Evolutionary conservation across 148 eudicot species (phyloP).

Genomic region (Rhododendron ferrugineum): DNA sequence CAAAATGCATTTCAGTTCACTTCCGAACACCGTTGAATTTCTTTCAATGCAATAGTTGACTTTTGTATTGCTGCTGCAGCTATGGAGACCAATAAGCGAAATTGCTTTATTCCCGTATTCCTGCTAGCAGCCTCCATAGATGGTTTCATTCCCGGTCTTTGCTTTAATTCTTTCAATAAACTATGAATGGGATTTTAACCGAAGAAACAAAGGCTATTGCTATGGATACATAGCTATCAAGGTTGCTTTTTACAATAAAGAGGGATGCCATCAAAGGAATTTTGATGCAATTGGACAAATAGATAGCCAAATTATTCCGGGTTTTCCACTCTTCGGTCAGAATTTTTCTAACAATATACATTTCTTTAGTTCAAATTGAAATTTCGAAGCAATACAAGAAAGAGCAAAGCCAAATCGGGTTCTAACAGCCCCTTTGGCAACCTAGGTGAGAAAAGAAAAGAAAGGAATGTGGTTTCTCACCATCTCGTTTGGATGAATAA

Average conservation of each 20-base stretch:
- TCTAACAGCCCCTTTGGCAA: too few species aligned
- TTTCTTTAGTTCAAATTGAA: not conserved
- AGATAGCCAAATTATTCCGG: not conserved
- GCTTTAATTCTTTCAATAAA: not conserved
- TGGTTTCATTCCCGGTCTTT: not conserved
- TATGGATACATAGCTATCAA: not conserved
- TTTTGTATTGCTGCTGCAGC: not conserved
- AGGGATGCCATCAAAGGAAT: not conserved
- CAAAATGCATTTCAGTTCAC: not conserved
- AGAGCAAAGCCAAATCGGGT: not conserved
- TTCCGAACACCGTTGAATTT: not conserved
- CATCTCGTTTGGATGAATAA: too few species aligned
- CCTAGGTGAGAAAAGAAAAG: too few species aligned
- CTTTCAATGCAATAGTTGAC: not conserved
- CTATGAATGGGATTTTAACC: not conserved
- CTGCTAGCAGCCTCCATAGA: not conserved
- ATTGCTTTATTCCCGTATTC: not conserved
- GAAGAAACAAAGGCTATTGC: not conserved
- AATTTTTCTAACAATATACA: not conserved
- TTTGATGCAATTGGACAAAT: not conserved
- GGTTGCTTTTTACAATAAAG: not conserved
- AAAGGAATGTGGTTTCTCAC: too few species aligned
- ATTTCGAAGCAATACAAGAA: not conserved
- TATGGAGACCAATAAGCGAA: not conserved
- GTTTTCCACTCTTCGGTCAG: not conserved